These are phyloP conservation scores for Sporobolomyces phaffii DNA, from an alignment of 768 basidiomycete species.

Conservation along the genomic window DNA sequence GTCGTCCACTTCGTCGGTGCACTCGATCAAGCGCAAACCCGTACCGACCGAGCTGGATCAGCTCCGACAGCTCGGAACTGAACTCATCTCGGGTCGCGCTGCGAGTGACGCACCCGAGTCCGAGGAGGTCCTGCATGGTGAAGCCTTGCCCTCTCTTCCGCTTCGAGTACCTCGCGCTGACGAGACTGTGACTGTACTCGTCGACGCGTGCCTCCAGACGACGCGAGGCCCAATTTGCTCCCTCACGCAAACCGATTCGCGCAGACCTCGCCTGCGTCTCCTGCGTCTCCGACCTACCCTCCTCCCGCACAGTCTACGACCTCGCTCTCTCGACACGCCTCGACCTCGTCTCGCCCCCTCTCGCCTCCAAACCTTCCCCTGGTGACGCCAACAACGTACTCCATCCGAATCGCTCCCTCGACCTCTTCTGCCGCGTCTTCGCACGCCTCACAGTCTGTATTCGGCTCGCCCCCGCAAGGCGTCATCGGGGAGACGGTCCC, in stretches of 20 bases:
- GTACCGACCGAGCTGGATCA: conserved; percentile 7
- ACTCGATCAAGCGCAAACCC: conserved; percentile 18
- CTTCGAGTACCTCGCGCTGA: background rate
- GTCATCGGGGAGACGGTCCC: conserved; percentile 84
- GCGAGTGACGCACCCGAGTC: background rate
- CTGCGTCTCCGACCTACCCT: background rate
- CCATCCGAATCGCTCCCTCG: background rate
- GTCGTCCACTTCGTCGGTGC: background rate
- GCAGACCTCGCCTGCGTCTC: background rate
- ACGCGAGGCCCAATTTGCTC: background rate
- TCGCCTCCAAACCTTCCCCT: background rate
- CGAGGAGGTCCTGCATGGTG: background rate
- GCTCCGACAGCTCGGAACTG: background rate
- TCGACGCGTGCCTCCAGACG: background rate
- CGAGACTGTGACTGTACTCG: background rate
- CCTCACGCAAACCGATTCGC: background rate
- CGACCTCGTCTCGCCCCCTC: background rate
- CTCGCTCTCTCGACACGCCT: background rate
- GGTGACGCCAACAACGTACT: background rate
- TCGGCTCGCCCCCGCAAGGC: conserved; percentile 68
- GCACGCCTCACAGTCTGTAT: conserved; percentile 15
- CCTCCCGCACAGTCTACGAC: background rate
- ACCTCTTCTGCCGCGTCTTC: background rate
- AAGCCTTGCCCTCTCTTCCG: background rate
- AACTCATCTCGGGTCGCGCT: background rate